Conservation (phyloP, 2,329 filamentous ascomycete species). For the Colletotrichum zoysiae region DNA sequence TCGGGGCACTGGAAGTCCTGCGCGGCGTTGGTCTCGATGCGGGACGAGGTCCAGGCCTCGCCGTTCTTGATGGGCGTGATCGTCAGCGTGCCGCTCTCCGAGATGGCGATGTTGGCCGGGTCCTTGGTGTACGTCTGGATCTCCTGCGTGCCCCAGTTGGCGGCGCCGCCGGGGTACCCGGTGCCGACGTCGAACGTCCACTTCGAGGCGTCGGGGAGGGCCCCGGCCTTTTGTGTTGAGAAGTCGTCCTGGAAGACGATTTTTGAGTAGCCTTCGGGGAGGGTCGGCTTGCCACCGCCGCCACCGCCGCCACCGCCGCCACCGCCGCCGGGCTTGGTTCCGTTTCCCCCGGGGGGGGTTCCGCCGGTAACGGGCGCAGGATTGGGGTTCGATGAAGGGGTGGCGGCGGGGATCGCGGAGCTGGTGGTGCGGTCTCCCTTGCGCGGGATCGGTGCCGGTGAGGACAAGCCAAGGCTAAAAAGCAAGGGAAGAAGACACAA, state of each 20-base stretch:
- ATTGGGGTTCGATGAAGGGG: not conserved
- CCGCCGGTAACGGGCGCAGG: not conserved
- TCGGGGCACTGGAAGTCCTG: slow-evolving; percentile 52
- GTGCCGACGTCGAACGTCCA: slow-evolving; percentile 62
- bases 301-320: not conserved
- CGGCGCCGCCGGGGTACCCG: slow-evolving; percentile 58
- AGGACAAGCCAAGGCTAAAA: slow-evolving; percentile 29
- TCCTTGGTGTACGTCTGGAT: slow-evolving; percentile 59
- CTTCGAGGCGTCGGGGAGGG: slow-evolving; percentile 53
- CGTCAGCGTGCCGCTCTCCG: slow-evolving; percentile 44
- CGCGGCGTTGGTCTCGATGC: slow-evolving; percentile 55
- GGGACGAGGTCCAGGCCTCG: slow-evolving; percentile 57
- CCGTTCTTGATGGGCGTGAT: slow-evolving; percentile 47
- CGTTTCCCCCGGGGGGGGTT: not conserved
- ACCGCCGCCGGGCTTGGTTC: not conserved
- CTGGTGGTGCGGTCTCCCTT: not conserved
- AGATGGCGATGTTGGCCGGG: slow-evolving; percentile 56
- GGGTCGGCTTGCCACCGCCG: slow-evolving; percentile 16
- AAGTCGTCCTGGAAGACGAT: slow-evolving; percentile 50
- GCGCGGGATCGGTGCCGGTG: slow-evolving; percentile 17
- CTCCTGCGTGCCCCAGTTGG: slow-evolving; percentile 64
- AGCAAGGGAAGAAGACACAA: slow-evolving; percentile 34
- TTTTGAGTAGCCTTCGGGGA: slow-evolving; percentile 43
- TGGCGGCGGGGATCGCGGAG: slow-evolving; percentile 6
- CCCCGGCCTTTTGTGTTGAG: slow-evolving; percentile 45